These are phyloP conservation scores for Verticillium alfalfae DNA, from an alignment of 2,329 filamentous ascomycete species.

Conservation along the genomic window DNA sequence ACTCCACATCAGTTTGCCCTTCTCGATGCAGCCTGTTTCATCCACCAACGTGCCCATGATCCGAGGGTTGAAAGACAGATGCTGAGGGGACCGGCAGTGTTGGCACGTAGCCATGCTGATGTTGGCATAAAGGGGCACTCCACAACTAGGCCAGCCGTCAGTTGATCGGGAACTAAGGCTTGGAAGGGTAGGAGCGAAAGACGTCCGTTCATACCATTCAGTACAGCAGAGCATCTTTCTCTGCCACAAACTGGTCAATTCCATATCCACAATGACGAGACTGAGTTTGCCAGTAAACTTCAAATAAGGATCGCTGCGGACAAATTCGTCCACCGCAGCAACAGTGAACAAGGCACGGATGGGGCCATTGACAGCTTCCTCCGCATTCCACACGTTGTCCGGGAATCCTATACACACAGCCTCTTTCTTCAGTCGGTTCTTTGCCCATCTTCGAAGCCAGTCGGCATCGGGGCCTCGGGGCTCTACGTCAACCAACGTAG, in stretches of 20 bases:
- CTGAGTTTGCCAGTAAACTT: conserved; percentile 34
- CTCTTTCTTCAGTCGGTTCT: conserved; percentile 39
- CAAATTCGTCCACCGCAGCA: conserved; percentile 35
- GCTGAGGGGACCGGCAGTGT: conserved; percentile 23
- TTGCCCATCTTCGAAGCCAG: conserved; percentile 46
- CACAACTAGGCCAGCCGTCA: conserved; percentile 33
- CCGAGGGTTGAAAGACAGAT: conserved; percentile 31
- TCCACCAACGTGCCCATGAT: conserved; percentile 36
- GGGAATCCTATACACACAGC: conserved; percentile 44
- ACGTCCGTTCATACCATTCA: conserved; percentile 27
- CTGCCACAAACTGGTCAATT: conserved; percentile 21
- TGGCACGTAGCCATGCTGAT: conserved; percentile 27
- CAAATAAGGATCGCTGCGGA: conserved; percentile 20
- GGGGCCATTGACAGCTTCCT: conserved; percentile 22
- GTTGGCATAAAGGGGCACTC: conserved; percentile 48
- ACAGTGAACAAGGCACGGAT: conserved; percentile 31
- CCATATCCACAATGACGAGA: conserved; percentile 23
- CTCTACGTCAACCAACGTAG: conserved; percentile 49
- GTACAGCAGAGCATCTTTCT: conserved; percentile 29
- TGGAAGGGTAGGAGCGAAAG: background rate
- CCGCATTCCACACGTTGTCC: conserved; percentile 27
- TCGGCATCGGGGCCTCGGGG: conserved; percentile 45
- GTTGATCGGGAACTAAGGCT: too few relatives aligned
- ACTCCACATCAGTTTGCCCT: conserved; percentile 48
- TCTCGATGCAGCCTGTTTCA: conserved; percentile 48